Base-by-base conservation (phyloP, 1,284 basidiomycete genomes). In the Ustilago crameri region DNA sequence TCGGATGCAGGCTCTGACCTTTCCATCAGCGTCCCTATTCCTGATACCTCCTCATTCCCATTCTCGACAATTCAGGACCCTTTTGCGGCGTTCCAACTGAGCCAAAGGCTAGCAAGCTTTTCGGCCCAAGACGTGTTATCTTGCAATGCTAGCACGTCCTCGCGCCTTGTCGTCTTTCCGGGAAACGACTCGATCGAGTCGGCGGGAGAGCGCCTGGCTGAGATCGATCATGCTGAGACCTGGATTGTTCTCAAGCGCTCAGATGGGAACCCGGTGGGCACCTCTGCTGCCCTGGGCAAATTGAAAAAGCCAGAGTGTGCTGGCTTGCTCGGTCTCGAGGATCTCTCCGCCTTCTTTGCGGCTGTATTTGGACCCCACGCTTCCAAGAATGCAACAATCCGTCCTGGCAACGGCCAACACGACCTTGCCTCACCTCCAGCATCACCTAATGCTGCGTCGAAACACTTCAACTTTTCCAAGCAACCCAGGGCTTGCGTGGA, bases 331-430 rank as follows among this genome's bases (percentile, higher is more conserved):
- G 44, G 63, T 18, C 59, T 66, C 5, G 63, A 72, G 38, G 70
- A 73, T 37, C 52, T 73, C 2, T 46, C 64, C 9, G 53, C 60
- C 20, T 68, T 73, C 44, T 63, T 73, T 17, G 57, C 64, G 15
- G 32, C 61, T 17, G 55, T 68, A 10, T 73, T 73, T 17, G 64
- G 44, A 12, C 59, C 61, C n/a, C 47, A 66, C 7, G 32, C 22
- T 10, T 45, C 52, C 5, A 60, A 57, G 32, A n/a, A 9, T 4
- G 18, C 38, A 9, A 1, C 22, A 7, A 17, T 15, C 9, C 8
- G 9, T 37, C 12, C 20, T 27, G 24, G 23, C 12, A 24, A 22
- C 46, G 38, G 2, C n/a, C 22, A 12, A n/a, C 35, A 54, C 18
- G 47, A 35, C 12, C 65, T 55, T 12, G 43, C 34, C 23, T 74